A percentile compares a stretch with the other conserved stretches of the same genome.
These are phyloP conservation scores for Suillus luteus DNA, from an alignment of 768 basidiomycete genomes.

Conservation along the genomic window DNA sequence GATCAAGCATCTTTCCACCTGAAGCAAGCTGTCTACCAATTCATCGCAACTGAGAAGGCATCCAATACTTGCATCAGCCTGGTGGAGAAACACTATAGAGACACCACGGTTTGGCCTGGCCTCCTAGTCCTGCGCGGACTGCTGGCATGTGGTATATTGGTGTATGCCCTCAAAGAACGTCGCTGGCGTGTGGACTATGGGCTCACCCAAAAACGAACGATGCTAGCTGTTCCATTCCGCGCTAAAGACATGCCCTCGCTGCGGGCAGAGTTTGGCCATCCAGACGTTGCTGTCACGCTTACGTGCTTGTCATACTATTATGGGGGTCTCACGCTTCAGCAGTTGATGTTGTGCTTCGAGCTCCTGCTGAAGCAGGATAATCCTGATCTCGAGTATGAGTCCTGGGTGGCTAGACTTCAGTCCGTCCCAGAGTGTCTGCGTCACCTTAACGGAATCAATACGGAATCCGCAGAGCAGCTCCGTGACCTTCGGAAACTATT, in stretches of 20 bases:
- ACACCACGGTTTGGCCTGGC: background rate
- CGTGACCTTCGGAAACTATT: slow-evolving; percentile 20
- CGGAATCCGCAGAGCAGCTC: slow-evolving; percentile 3
- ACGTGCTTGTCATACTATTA: background rate
- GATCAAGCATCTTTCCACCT: slow-evolving; percentile 2
- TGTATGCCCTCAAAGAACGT: background rate
- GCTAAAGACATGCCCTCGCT: background rate
- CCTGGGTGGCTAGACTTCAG: background rate
- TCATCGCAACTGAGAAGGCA: slow-evolving; percentile 23
- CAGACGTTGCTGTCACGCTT: background rate
- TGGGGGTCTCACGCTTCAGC: background rate
- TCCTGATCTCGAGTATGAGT: background rate
- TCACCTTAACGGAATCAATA: background rate
- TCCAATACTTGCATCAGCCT: background rate
- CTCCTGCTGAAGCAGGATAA: background rate
- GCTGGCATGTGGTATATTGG: background rate
- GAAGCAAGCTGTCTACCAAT: slow-evolving; percentile 19
- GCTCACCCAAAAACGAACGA: background rate
- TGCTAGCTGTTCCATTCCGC: background rate
- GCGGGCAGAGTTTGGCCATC: background rate
- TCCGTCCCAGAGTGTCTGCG: background rate
- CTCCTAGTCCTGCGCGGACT: background rate
- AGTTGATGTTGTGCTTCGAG: background rate
- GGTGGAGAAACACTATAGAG: slow-evolving; percentile 15
- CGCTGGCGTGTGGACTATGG: background rate